Evolutionary conservation across 495 filamentous ascomycete species (phyloP), one percentile per base, ranked within the genome.

Genomic region (Daldinia bambusicola): DNA sequence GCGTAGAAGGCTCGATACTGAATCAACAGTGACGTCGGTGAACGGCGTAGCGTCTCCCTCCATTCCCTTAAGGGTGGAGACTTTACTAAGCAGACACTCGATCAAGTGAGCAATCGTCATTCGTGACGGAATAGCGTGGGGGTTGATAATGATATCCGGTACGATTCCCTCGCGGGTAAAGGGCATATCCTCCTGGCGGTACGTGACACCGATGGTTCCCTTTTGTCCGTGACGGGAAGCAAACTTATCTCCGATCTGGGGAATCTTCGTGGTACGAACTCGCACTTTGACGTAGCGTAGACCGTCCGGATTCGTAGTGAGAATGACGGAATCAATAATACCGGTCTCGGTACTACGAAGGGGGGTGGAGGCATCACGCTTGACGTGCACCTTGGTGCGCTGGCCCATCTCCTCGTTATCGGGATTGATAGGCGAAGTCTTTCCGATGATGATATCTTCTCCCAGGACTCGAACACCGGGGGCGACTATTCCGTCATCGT

Each of bases 71-170:
- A 98, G 85, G 0, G 95, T 89, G 0, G 93, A 91, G 16, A 98
- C 95, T 80, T 99, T 99, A 79, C 92, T 95, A 45, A 98, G 88
- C 75, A 97, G 88, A 85, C 95, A 98, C 82, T 99, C 95, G 80
- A 99, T 97, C 87, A 99, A 93, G 86, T 99, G 96, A 66, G 96
- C 95, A 85, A 98, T 98, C 0, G 95, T 99, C 95, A 99, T 99
- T 86, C 95, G 95, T 13, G 95, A 99, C 0, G 95, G 95, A 86
- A 99, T 98, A 79, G 96, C 95, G 86, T 99, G 95, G 0, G 95
- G 95, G 77, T 99, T 99, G 86, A 99, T 98, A 80, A 99, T 98
- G 60, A 99, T 83, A 79, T 99, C 95, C 1, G 95, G 95, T 1
- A 90, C 90, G 56, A 98, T 87, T 70, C 95, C 95, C 80, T 98